Base-by-base conservation (phyloP, 495 filamentous ascomycete species). In the Aspergillus mulundensis region DNA sequence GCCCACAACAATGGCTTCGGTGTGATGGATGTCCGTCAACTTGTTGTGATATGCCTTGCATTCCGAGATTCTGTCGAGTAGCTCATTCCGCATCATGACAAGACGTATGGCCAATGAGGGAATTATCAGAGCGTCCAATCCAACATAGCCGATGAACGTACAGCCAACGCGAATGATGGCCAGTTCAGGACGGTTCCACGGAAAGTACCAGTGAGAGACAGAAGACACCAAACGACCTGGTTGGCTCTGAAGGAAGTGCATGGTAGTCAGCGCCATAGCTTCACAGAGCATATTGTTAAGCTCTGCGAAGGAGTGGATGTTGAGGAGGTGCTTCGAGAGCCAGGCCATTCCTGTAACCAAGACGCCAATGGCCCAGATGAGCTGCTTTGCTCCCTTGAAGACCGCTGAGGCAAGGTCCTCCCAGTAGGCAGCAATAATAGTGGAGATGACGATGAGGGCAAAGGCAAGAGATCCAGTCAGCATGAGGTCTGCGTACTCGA, bases 401-500 rank as follows among this genome's bases (percentile, higher is more conserved):
- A 52, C 43, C 20, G 36, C 24, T 3, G 48, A 12, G 8, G 18
- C n/a, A 19, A 61, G n/a, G 19, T 3, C 3, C 1, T 44, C 36
- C 50, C 56, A 57, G 45, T 34, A 49, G 0, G 11, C 25, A 3
- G 24, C 15, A 5, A 54, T 0, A 24, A 54, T 21, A 3, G 38
- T 19, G 18, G 32, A 11, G 38, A 61, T 7, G 19, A 57, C 53
- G 2, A 59, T 14, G 14, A 36, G 19, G 10, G 47, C 41, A 23
- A 61, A 51, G n/a, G 44, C 16, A 2, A 58, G 20, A 19, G 53
- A 38, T 15, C 55, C 50, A 0, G 38, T 38, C 0, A 19, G 32
- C 18, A 49, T 62, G 16, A 65, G 23, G 18, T 65, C 59, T 12
- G 58, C 34, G 24, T 56, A 56, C 1, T 5, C 45, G 3, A 61